phyloP scores from a whole-genome alignment of 1,139 yeast genomes.

The Meyerozyma elateridarum region DNA sequence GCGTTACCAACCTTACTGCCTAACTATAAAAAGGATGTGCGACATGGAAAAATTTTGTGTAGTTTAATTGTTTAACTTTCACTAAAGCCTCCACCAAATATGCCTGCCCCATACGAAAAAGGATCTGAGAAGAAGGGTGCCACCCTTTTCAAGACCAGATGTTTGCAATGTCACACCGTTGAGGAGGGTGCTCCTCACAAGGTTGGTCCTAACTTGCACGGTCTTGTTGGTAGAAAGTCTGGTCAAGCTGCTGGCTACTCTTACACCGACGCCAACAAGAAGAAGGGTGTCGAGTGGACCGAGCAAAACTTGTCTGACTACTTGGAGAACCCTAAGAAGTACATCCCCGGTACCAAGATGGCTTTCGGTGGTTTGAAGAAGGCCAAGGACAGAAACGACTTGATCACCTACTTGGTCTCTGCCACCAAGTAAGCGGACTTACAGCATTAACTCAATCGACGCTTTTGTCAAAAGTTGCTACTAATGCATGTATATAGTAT shows the following conservation, averaged over 20 bases:
- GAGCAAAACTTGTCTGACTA: constrained; percentile 90
- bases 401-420: constrained; percentile 79
- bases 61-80: too few species aligned
- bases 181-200: constrained; percentile 97
- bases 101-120: constrained; percentile 64
- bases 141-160: constrained; percentile 95
- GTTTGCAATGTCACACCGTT: constrained; percentile 97
- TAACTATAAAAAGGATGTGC: constrained; percentile 3
- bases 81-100: constrained; percentile 14
- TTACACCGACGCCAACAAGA: constrained; percentile 97
- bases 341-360: constrained; percentile 99
- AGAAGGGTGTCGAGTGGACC: constrained; percentile 85
- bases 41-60: too few species aligned
- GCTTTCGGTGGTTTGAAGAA: constrained; percentile 99
- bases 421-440: constrained; percentile 57
- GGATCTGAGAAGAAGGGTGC: constrained; percentile 98
- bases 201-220: constrained; percentile 98
- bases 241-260: constrained; percentile 93
- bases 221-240: constrained; percentile 86
- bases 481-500: too few species aligned
- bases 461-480: too few species aligned
- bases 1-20: constrained; percentile 6
- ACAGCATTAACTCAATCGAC: too few species aligned
- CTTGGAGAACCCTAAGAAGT: constrained; percentile 99
- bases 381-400: constrained; percentile 97